Percentiles rank a stretch among this genome's conserved stretches.
phyloP scores from a whole-genome alignment of 225 moss, liverwort and hornwort genomes.

The Ulota crispa region DNA sequence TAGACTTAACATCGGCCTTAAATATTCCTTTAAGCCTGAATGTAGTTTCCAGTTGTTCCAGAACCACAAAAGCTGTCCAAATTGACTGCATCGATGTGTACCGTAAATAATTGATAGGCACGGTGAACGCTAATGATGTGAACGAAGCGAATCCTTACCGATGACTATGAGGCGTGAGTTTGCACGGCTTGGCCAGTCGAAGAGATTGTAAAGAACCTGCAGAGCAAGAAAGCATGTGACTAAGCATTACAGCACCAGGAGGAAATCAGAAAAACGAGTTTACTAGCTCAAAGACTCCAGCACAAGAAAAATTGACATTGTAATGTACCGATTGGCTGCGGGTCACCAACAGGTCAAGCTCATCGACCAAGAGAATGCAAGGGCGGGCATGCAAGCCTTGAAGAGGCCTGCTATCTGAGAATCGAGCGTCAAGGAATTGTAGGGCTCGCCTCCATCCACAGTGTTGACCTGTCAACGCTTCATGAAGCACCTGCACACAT shows the following conservation, averaged over 20 bases:
- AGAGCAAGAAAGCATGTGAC: not conserved
- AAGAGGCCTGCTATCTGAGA: conserved; percentile 60
- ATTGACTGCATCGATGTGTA: not conserved
- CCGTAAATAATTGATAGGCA: not conserved
- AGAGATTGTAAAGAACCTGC: conserved; percentile 94
- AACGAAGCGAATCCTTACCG: conserved; percentile 42
- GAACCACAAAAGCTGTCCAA: not conserved
- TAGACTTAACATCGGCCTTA: not conserved
- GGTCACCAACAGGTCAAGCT: conserved; percentile 88
- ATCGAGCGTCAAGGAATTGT: conserved; percentile 78
- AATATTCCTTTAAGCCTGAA: not conserved
- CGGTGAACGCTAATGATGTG: not conserved
- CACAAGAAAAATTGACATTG: not conserved
- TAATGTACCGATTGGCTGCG: conserved; percentile 79
- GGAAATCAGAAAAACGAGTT: not conserved
- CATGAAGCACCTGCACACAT: conserved; percentile 74
- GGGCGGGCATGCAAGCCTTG: conserved; percentile 79
- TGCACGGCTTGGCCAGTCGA: conserved; percentile 90
- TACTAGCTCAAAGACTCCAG: not conserved
- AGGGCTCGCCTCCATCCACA: conserved; percentile 85
- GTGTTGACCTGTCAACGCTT: conserved; percentile 91
- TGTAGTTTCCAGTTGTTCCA: not conserved
- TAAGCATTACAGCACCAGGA: not conserved
- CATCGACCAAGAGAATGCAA: conserved; percentile 91
- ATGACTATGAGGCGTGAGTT: conserved; percentile 91